phyloP scores from a whole-genome alignment of 2,329 filamentous ascomycete genomes.

The Botrytis pseudocinerea region DNA sequence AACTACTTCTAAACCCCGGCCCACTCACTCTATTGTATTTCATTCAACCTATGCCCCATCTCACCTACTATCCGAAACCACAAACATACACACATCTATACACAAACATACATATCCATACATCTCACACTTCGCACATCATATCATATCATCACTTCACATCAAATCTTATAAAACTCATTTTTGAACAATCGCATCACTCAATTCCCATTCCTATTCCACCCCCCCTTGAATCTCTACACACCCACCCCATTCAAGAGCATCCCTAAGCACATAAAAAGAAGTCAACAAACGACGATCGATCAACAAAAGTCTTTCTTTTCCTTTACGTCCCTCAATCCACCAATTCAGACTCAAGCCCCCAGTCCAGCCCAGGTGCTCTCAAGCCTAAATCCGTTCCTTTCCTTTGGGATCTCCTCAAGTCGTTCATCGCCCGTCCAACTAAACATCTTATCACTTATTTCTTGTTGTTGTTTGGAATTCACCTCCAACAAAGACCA shows the following conservation, averaged over 20 bases:
- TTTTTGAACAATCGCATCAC: not conserved
- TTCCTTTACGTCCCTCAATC: slow-evolving; percentile 31
- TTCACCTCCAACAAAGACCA: slow-evolving; percentile 37
- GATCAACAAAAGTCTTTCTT: not conserved
- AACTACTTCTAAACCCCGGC: not conserved
- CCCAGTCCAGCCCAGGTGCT: not conserved
- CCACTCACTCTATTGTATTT: not conserved
- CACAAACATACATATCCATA: not conserved
- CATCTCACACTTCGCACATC: not conserved
- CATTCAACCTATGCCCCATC: not conserved
- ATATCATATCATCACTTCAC: not conserved
- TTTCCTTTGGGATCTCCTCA: not conserved
- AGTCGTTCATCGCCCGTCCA: slow-evolving; percentile 9
- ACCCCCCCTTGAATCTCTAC: slow-evolving; percentile 29
- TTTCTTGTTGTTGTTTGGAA: slow-evolving; percentile 32
- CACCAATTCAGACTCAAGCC: slow-evolving; percentile 25
- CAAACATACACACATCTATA: not conserved
- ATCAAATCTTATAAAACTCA: not conserved
- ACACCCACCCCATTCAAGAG: slow-evolving; percentile 25
- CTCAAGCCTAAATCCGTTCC: not conserved
- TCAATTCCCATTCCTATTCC: not conserved
- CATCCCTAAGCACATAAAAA: not conserved
- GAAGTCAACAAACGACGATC: not conserved
- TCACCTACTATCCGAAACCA: not conserved
- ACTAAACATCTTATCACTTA: slow-evolving; percentile 5